Conservation (phyloP, 2,329 filamentous ascomycete species). For the Monosporascus ibericus region DNA sequence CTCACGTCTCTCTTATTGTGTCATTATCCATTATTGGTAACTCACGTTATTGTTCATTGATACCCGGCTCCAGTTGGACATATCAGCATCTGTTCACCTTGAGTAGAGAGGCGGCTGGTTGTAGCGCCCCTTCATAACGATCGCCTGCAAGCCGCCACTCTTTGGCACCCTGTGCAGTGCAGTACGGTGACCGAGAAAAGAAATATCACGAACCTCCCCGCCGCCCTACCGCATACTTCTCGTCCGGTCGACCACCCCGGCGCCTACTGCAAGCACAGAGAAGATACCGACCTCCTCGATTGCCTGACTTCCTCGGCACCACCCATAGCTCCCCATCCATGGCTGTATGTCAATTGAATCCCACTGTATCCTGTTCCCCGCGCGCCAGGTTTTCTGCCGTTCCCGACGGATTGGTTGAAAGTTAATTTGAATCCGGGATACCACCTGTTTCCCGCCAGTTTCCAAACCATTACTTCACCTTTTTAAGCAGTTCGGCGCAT, state of each 20-base stretch:
- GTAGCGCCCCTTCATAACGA: background rate
- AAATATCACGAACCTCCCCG: background rate
- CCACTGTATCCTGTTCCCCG: background rate
- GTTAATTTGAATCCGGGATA: background rate
- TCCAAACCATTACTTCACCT: no score
- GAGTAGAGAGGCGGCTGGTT: background rate
- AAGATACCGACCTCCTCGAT: background rate
- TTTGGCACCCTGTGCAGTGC: background rate
- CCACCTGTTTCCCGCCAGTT: no score
- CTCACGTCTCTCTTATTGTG: constrained; percentile 1
- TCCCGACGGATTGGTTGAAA: background rate
- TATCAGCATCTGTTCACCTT: no score
- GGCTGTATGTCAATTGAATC: constrained; percentile 7
- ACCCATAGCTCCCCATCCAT: constrained; percentile 4
- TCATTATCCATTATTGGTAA: constrained; percentile 7
- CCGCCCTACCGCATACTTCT: background rate
- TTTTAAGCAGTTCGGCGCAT: no score
- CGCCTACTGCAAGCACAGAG: background rate
- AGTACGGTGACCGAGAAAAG: background rate
- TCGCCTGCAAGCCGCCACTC: background rate
- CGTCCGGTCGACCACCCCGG: background rate
- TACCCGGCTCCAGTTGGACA: constrained; percentile 7
- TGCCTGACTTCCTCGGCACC: background rate
- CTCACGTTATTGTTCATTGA: constrained; percentile 13
- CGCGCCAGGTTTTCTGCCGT: background rate